Percentiles rank a stretch among this genome's conserved stretches.
These are phyloP conservation scores for Ophiostoma tasmaniense DNA, from an alignment of 2,329 filamentous ascomycete genomes.

Conservation along the genomic window DNA sequence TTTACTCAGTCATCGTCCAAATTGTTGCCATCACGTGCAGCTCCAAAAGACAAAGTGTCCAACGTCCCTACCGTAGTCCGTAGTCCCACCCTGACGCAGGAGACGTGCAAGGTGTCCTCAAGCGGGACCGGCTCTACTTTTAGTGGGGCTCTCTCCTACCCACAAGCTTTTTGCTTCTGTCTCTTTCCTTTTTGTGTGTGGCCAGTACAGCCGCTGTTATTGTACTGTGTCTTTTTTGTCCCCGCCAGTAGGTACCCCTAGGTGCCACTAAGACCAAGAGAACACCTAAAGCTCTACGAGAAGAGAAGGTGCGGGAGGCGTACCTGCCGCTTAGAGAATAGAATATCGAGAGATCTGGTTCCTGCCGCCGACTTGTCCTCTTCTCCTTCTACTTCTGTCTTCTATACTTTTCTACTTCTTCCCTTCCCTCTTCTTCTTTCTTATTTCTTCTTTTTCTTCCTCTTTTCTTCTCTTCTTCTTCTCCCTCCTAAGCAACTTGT, in stretches of 20 bases:
- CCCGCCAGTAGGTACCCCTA: not conserved
- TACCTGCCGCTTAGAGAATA: conserved; percentile 8
- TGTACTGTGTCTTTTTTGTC: conserved; percentile 5
- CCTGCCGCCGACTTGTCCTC: conserved; percentile 3
- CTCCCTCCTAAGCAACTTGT: not conserved
- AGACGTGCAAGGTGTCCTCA: conserved; percentile 23
- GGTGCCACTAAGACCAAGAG: not conserved
- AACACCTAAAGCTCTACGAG: conserved; percentile 16
- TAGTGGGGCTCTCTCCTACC: conserved; percentile 16
- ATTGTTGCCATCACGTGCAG: not conserved
- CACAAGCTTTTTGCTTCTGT: not conserved
- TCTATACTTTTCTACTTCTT: conserved; percentile 4
- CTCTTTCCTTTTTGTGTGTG: conserved; percentile 1
- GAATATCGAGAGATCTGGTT: conserved; percentile 12
- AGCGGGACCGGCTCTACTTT: conserved; percentile 16
- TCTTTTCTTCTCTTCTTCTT: not conserved
- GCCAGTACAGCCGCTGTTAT: not conserved
- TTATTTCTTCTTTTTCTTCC: not conserved
- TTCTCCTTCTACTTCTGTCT: not conserved
- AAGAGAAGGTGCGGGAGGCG: not conserved
- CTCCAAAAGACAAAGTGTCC: not conserved
- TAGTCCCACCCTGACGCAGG: not conserved
- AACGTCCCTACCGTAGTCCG: not conserved
- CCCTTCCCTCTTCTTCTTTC: too few relatives aligned
- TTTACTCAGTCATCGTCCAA: not conserved